Evolutionary conservation across 352 stramenopile genomes (phyloP).

Genomic region (Globisporangium apiculatum): DNA sequence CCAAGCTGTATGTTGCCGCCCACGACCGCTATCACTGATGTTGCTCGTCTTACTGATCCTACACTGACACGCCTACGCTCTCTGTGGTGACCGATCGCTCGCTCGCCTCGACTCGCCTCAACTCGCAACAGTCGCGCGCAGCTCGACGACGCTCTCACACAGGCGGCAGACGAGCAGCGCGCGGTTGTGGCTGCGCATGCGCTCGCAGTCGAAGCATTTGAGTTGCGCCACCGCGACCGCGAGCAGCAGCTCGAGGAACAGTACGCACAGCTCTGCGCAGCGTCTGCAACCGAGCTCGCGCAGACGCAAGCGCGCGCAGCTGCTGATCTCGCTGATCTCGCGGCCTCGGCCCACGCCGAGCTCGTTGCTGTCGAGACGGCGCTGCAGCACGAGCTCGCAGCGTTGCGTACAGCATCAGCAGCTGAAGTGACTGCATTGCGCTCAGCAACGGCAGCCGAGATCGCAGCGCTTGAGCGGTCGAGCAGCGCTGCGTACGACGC

Average conservation of each 20-base stretch:
- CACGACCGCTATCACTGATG: too few relatives aligned
- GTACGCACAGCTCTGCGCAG: constrained; percentile 24
- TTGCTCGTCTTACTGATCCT: too few relatives aligned
- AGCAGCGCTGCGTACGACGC: constrained; percentile 17
- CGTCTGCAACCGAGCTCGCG: constrained; percentile 17
- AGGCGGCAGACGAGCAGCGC: too few relatives aligned
- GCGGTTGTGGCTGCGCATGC: neutral
- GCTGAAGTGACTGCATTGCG: constrained; percentile 15
- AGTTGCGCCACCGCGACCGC: constrained; percentile 20
- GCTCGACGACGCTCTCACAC: constrained; percentile 22
- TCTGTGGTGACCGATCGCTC: too few relatives aligned
- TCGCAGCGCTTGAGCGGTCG: constrained; percentile 19
- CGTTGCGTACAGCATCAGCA: neutral
- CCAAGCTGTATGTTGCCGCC: constrained; percentile 15
- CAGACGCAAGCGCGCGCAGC: constrained; percentile 3
- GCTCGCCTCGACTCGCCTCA: too few relatives aligned
- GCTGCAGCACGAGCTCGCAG: constrained; percentile 1
- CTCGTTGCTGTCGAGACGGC: neutral
- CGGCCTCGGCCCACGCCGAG: constrained; percentile 4
- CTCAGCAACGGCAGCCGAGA: constrained; percentile 14
- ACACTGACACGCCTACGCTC: too few relatives aligned
- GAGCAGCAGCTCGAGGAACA: constrained; percentile 25
- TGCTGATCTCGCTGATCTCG: neutral
- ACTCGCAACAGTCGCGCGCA: constrained; percentile 9
- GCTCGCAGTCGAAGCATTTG: constrained; percentile 22